A percentile compares a stretch with the other conserved stretches of the same genome.
Conservation (phyloP, 2,329 filamentous ascomycete genomes). For the Tetracladium maxilliforme region DNA sequence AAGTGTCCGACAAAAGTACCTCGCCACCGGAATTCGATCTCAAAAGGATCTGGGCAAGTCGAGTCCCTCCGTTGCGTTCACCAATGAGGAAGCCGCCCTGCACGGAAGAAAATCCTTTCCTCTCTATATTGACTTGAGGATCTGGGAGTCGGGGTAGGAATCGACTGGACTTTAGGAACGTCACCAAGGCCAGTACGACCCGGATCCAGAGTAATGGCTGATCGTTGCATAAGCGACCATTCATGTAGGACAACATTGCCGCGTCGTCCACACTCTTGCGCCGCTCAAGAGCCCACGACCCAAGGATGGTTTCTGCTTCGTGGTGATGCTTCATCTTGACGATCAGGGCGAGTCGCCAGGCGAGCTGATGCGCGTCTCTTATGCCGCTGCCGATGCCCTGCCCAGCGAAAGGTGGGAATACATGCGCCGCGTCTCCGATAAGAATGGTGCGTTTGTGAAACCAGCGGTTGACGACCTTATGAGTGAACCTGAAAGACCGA, state of each 20-base stretch:
- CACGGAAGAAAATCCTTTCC: too few species aligned
- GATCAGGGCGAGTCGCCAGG: constrained; percentile 5
- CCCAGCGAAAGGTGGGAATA: constrained; percentile 20
- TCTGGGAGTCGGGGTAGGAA: too few species aligned
- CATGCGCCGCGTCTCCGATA: constrained; percentile 23
- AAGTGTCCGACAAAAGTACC: too few species aligned
- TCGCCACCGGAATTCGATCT: too few species aligned
- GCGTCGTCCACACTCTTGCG: too few species aligned
- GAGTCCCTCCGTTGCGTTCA: too few species aligned
- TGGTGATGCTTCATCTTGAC: neutral
- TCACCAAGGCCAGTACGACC: neutral
- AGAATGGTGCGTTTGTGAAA: constrained; percentile 14
- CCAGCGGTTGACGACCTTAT: constrained; percentile 17
- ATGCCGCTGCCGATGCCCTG: constrained; percentile 6
- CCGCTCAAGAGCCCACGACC: too few species aligned
- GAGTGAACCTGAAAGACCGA: constrained; percentile 19
- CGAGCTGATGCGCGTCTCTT: constrained; percentile 3
- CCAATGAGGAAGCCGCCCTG: too few species aligned
- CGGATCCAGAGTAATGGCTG: constrained; percentile 15
- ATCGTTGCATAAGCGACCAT: constrained; percentile 17
- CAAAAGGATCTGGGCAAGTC: too few species aligned
- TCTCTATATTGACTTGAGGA: too few species aligned
- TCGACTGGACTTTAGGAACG: too few species aligned
- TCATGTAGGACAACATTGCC: too few species aligned
- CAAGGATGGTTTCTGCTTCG: constrained; percentile 13